These are phyloP conservation scores for Amauroascus niger DNA, from an alignment of 2,329 filamentous ascomycete genomes.

Conservation along the genomic window DNA sequence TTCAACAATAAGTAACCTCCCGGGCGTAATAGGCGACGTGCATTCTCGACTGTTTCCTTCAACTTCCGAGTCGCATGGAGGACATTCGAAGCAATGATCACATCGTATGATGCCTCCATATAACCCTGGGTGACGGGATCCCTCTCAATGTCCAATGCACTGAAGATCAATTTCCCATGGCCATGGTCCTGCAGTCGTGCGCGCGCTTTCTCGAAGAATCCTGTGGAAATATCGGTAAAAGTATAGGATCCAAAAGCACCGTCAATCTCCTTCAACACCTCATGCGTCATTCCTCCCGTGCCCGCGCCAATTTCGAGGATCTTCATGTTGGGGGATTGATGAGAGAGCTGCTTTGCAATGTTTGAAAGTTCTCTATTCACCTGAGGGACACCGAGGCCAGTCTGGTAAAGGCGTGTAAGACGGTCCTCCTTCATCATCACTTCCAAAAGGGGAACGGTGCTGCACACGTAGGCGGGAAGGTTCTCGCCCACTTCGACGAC, in stretches of 20 bases:
- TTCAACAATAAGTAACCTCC: constrained; percentile 42
- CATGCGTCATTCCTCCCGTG: constrained; percentile 35
- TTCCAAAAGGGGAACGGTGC: no score
- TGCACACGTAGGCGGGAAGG: no score
- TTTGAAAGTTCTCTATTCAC: no score
- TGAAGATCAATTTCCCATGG: constrained; percentile 27
- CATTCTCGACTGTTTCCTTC: constrained; percentile 26
- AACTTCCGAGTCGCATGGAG: constrained; percentile 29
- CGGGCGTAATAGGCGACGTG: constrained; percentile 35
- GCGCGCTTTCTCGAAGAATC: constrained; percentile 34
- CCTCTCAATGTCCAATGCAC: constrained; percentile 26
- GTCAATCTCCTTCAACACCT: constrained; percentile 28
- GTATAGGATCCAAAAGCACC: constrained; percentile 33
- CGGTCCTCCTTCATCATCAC: no score
- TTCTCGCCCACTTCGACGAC: no score
- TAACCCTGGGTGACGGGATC: constrained; percentile 29
- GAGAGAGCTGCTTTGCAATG: constrained; percentile 24
- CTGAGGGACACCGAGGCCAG: no score
- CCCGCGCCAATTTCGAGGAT: constrained; percentile 39
- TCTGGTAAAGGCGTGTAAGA: no score
- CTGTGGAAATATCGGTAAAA: constrained; percentile 39
- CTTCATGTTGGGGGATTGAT: constrained; percentile 36
- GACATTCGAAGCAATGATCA: constrained; percentile 34
- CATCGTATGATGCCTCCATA: constrained; percentile 26
- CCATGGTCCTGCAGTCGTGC: constrained; percentile 24